Evolutionary conservation across 1,139 yeast species (phyloP).

Genomic region (Casaregolazyma suthepensis): DNA sequence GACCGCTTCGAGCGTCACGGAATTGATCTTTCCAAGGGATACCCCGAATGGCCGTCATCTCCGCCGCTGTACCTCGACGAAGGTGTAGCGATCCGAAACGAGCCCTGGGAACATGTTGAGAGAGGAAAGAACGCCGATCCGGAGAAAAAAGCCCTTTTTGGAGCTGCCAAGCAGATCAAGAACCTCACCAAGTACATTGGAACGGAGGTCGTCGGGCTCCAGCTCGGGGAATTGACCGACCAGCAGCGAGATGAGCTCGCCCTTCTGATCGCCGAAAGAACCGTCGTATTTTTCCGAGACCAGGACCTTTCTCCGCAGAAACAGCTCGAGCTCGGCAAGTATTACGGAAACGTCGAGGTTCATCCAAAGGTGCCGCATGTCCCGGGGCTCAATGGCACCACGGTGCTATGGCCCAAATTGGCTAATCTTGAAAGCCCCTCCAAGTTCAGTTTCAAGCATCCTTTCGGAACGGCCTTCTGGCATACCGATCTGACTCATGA

Average conservation of each 20-base stretch:
- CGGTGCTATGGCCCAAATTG: slow-evolving; percentile 50
- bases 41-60: slow-evolving; percentile 38
- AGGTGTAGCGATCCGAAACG: slow-evolving; percentile 41
- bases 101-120: slow-evolving; percentile 39
- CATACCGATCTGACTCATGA: slow-evolving; percentile 47
- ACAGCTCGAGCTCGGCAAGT: slow-evolving; percentile 42
- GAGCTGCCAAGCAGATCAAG: slow-evolving; percentile 36
- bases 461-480: slow-evolving; percentile 33
- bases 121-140: slow-evolving; percentile 51
- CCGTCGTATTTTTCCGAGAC: slow-evolving; percentile 50
- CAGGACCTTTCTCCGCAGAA: slow-evolving; percentile 38
- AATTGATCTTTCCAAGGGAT: slow-evolving; percentile 41
- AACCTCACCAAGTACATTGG: slow-evolving; percentile 56
- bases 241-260: slow-evolving; percentile 55
- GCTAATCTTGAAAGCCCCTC: slow-evolving; percentile 18
- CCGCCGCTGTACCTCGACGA: slow-evolving; percentile 50
- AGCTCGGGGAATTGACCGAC: slow-evolving; percentile 46
- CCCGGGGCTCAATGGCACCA: slow-evolving; percentile 42
- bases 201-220: slow-evolving; percentile 54
- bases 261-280: slow-evolving; percentile 56
- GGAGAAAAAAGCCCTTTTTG: slow-evolving; percentile 44
- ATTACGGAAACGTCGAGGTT: slow-evolving; percentile 43
- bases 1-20: slow-evolving; percentile 35
- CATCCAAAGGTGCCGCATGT: slow-evolving; percentile 45
- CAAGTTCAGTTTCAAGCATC: slow-evolving; percentile 21